Evolutionary conservation across 2,329 filamentous ascomycete species (phyloP), one percentile per base, ranked within the genome.

Genomic region (Penicillium sp.): DNA sequence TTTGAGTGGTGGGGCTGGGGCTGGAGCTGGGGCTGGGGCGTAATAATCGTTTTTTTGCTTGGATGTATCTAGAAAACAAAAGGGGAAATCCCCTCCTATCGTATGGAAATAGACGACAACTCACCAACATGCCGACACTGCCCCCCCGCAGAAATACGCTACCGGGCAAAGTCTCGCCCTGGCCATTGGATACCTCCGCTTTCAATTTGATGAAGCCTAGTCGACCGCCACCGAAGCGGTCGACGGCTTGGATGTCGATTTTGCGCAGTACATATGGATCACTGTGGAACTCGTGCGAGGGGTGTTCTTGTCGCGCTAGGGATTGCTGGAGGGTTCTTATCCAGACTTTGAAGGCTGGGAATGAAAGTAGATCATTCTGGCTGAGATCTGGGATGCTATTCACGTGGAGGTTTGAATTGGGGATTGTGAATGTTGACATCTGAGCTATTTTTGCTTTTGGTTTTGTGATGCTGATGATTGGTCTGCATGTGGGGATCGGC

Each of bases 151-250:
- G 68, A 61, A 86, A 86, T 3, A 86, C 80, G 47, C 80, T 79
- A 2, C 83, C 84, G 0, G 84, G 83, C 2, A 86, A 72, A 57
- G 73, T 78, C 60, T 83, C 80, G 6, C 78, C 81, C 10, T 74
- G 47, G 13, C 79, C 75, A 60, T 83, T 85, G 3, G 78, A 79
- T n/a, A 86, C 77, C 9, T 79, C 75, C 0, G 81, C 78, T 58
- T 80, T 80, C 29, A 86, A 64, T 62, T 86, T 86, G 50, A 86
- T 65, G 62, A 86, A 86, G 1, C 84, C 84, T 5, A 85, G 66
- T 8, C 79, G 75, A 2, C 69, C 72, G 2, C 70, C 73, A 9
- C 76, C 75, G 62, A 86, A 86, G 66, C 77, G 81, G 67, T 84
- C 83, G 19, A 81, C 78, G 3, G 80, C 71, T 64, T 86, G 83